Evolutionary conservation across 192 early-diverging fungal species (phyloP), one percentile per base, ranked within the genome.

Genomic region (Geosiphon pyriformis): DNA sequence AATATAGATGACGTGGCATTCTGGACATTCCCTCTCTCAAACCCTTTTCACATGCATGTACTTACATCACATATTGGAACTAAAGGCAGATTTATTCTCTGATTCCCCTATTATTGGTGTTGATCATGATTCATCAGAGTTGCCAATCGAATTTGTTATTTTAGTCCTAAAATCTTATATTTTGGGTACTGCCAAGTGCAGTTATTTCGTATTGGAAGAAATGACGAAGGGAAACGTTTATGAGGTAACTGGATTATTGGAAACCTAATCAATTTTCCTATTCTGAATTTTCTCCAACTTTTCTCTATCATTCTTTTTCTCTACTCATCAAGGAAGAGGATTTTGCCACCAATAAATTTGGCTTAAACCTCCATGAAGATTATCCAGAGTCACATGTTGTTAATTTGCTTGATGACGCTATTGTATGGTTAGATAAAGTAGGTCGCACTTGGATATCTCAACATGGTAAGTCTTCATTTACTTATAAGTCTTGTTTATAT

Each of bases 21-120:
- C 83, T 31, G 83, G 83, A 35, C 83, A 85, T 56, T 77, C 83
- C 4, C 69, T 85, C 2, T 80, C 83, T 1, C 83, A 85, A 52
- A 85, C 83, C 1, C 48, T 85, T 6, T 82, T 74, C 65, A 85
- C 83, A 2, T 83, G 81, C 59, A 76, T 77, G 34, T 83, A 85
- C 26, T 69, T 81, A 42, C 75, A 81, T 30, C 74, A 79, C 34
- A 49, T 81, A 1, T 52, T 72, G 31, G 67, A 75, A 12, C 59
- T 85, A 27, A 57, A 59, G 1, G 51, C 67, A 27, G 74, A 75
- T 11, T 49, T 67, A 11, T 65, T 59, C 15, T 37, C 48, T 1
- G 22, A 33, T n/a, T 17, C 11, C 10, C 30, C 18, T 11, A 42
- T 37, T 17, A 18, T 31, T 18, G 35, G 66, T 23, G 22, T n/a